Evolutionary conservation across 371 early-diverging fungal species (phyloP), one percentile per base, ranked within the genome.

Genomic region (Apophysomyces ossiformis): DNA sequence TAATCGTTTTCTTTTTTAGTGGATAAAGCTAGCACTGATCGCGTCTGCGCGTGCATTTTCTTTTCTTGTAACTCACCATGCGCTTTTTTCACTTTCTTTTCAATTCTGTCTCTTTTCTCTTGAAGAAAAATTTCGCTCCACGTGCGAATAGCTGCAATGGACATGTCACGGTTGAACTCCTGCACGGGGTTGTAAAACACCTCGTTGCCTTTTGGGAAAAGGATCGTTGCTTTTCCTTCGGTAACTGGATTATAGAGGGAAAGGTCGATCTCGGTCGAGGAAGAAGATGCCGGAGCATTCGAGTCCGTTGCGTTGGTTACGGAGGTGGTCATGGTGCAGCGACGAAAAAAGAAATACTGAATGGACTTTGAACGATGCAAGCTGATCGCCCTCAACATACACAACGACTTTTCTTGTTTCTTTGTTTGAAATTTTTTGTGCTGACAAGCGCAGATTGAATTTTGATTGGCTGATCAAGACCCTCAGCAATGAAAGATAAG

Each of bases 151-250:
- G 94, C 94, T 32, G 95, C 95, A 67, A 95, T 92, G 5, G 93
- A 93, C 95, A 99, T 90, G 82, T 98, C 97, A 60, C 99, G 89
- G 80, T 99, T 99, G 78, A 97, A 96, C 79, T 96, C 87, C 85
- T 99, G 98, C 16, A 99, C 97, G 9, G 99, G 98, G 72, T 99
- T 99, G 84, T 99, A 99, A 77, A 99, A 99, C 13, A 99, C 99
- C 69, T 93, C 92, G 74, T 96, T 93, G 60, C 85, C 82, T 65
- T 92, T 91, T 18, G 96, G 94, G 74, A 95, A 94, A 63, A 94
- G 82, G 60, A 97, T 94, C n/a, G 89, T 92, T 1, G 96, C 96
- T 69, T 90, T 79, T 67, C 95, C 95, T 66, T 94, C 95, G 7
- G 86, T 89, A 37, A 94, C 87, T 57, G 85, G 76, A 50, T 85